Evolutionary conservation across 768 basidiomycete species (phyloP).

Genomic region (Lactifluus volemus): DNA sequence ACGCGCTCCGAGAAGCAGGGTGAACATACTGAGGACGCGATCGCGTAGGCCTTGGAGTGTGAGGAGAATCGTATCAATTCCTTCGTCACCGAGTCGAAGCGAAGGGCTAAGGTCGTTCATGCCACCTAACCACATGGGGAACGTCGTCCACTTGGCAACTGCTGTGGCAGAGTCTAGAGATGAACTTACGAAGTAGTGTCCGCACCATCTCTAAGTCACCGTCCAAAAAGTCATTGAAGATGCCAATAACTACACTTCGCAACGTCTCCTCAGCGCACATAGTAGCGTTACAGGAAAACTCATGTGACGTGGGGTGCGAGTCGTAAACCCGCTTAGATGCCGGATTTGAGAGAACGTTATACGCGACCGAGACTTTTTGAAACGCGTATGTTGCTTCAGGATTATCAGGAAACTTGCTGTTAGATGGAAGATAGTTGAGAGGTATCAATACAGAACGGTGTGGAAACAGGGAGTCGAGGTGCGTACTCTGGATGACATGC

Average conservation of each 20-base stretch:
- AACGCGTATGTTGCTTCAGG: slow-evolving; percentile 76
- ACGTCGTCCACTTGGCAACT: not conserved
- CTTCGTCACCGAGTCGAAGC: slow-evolving; percentile 67
- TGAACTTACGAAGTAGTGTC: slow-evolving; percentile 54
- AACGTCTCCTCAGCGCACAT: slow-evolving; percentile 72
- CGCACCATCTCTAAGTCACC: slow-evolving; percentile 84
- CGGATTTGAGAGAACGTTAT: slow-evolving; percentile 70
- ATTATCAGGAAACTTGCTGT: slow-evolving; percentile 72
- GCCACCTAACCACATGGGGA: slow-evolving; percentile 38
- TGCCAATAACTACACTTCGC: slow-evolving; percentile 58
- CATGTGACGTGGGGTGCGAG: slow-evolving; percentile 35
- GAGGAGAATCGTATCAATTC: slow-evolving; percentile 65
- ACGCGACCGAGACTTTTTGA: slow-evolving; percentile 80
- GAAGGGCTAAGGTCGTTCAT: slow-evolving; percentile 76
- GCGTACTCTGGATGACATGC: slow-evolving; percentile 84
- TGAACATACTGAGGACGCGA: slow-evolving; percentile 56
- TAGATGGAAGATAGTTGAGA: not conserved
- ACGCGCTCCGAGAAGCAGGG: not conserved
- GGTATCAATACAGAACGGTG: not conserved
- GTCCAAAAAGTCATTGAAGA: slow-evolving; percentile 76
- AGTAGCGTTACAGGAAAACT: slow-evolving; percentile 44
- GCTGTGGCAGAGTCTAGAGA: not conserved
- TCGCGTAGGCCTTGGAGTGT: slow-evolving; percentile 64
- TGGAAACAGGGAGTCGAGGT: not conserved
- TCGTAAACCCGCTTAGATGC: slow-evolving; percentile 64